These are phyloP conservation scores for Wickerhamomyces rabaulensis DNA, from an alignment of 805 yeast genomes.

Conservation along the genomic window DNA sequence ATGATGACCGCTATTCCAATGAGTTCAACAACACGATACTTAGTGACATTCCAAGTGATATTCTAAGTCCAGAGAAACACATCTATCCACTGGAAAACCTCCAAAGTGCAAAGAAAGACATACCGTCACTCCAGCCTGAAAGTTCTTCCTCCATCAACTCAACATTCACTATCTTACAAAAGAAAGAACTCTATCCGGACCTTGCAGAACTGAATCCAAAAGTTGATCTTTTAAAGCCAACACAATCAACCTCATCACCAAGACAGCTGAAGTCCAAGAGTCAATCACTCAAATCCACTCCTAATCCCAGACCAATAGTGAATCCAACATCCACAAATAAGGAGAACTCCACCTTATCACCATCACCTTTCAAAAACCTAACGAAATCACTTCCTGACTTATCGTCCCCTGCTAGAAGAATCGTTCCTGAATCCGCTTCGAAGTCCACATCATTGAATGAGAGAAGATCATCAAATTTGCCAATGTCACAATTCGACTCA, in stretches of 20 bases:
- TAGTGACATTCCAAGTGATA: constrained; percentile 20
- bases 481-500: constrained; percentile 15
- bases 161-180: constrained; percentile 3
- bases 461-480: neutral
- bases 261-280: neutral
- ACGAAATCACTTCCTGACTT: neutral
- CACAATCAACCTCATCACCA: neutral
- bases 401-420: constrained; percentile 3
- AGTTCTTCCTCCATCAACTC: neutral
- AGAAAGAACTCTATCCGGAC: constrained; percentile 3
- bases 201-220: neutral
- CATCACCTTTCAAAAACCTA: neutral
- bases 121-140: neutral
- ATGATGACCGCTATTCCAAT: constrained; percentile 4
- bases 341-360: neutral
- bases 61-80: constrained; percentile 23
- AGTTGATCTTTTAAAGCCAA: neutral
- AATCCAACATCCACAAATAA: neutral
- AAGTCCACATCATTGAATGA: neutral
- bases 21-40: constrained; percentile 13
- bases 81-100: constrained; percentile 15
- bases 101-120: neutral
- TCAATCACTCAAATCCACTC: neutral
- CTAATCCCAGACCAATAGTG: neutral
- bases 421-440: neutral